These are phyloP conservation scores for Osmanthus fragrans DNA, from an alignment of 257 asterid species.

Conservation along the genomic window DNA sequence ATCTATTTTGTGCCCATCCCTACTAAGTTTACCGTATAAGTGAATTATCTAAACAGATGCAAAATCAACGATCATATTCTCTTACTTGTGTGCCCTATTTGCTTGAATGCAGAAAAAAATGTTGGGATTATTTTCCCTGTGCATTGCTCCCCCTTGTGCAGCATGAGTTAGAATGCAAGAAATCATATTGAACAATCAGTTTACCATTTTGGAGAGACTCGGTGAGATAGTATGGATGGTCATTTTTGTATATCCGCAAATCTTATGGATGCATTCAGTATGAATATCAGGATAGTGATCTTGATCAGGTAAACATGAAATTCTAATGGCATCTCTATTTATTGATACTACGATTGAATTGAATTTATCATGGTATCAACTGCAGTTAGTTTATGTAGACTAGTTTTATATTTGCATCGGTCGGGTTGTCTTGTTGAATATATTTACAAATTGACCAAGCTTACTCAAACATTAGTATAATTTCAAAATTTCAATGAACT, in stretches of 20 bases:
- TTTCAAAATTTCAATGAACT: no score
- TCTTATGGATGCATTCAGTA: neutral
- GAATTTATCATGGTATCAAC: neutral
- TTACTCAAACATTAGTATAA: neutral
- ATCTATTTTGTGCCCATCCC: neutral
- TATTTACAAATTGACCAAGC: neutral
- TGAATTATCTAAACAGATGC: neutral
- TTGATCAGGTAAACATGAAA: neutral
- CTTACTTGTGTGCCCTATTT: neutral
- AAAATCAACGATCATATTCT: neutral
- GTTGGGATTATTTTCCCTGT: conserved; percentile 82
- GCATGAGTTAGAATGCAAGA: neutral
- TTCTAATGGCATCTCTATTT: neutral
- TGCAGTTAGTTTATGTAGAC: neutral
- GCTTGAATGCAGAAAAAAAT: conserved; percentile 60
- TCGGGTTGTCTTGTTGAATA: neutral
- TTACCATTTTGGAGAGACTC: neutral
- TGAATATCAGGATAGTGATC: neutral
- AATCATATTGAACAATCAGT: neutral
- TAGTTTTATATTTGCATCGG: neutral
- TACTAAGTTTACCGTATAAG: no score
- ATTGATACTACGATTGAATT: neutral
- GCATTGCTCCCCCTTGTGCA: conserved; percentile 82
- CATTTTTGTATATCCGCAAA: neutral
- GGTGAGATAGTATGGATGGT: neutral